A percentile compares a stretch with the other conserved stretches of the same genome.
Conservation (phyloP, 768 basidiomycete genomes). For the Floccularia luteovirens region DNA sequence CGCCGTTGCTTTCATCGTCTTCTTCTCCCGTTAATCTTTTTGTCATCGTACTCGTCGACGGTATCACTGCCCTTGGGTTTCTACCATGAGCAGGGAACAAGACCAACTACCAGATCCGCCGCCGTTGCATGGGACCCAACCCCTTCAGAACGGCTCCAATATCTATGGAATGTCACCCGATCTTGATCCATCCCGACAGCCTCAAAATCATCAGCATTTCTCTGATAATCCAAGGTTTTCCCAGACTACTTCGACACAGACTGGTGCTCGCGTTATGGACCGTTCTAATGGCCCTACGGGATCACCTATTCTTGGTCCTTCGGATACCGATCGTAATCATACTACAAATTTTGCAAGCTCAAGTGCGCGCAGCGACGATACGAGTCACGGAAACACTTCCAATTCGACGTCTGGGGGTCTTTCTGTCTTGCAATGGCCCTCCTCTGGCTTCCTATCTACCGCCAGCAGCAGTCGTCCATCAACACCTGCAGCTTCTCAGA, state of each 20-base stretch:
- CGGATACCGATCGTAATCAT: slow-evolving; percentile 48
- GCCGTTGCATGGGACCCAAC: slow-evolving; percentile 24
- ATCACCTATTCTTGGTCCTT: slow-evolving; percentile 53
- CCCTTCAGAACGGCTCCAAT: slow-evolving; percentile 10
- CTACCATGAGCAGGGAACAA: slow-evolving; percentile 29
- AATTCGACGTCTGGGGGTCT: slow-evolving; percentile 14
- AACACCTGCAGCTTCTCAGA: slow-evolving; percentile 45
- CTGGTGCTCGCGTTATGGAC: slow-evolving; percentile 33
- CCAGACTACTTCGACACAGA: slow-evolving; percentile 26
- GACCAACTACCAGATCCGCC: slow-evolving; percentile 24
- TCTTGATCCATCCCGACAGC: slow-evolving; percentile 13
- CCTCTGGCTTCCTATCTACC: slow-evolving; percentile 37
- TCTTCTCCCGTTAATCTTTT: slow-evolving; percentile 1
- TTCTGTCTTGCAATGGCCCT: slow-evolving; percentile 31
- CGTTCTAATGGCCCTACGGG: slow-evolving; percentile 52
- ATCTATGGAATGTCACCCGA: slow-evolving; percentile 18
- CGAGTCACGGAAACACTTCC: slow-evolving; percentile 42
- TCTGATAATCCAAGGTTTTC: slow-evolving; percentile 14
- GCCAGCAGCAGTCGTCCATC: slow-evolving; percentile 42
- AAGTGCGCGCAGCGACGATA: slow-evolving; percentile 66
- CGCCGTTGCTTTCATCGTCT: slow-evolving; percentile 3
- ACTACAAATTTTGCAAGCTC: slow-evolving; percentile 24
- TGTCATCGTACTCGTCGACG: background rate
- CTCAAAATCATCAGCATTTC: slow-evolving; percentile 10
- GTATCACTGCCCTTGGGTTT: slow-evolving; percentile 1